Conservation (phyloP, 768 basidiomycete species). For the Coprinopsis sp. region DNA sequence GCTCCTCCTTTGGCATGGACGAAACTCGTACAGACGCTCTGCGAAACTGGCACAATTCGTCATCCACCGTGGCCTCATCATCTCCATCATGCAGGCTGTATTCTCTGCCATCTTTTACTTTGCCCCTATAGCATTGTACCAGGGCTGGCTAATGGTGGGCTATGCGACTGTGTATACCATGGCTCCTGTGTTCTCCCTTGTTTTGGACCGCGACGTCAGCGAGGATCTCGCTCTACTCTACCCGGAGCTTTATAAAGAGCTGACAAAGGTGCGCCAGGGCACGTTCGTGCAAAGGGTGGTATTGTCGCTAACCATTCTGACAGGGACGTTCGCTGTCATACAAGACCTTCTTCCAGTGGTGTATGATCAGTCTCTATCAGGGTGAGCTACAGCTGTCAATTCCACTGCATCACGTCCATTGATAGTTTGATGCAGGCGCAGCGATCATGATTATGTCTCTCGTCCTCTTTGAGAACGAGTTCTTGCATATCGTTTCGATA, state of each 20-base stretch:
- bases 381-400: conserved; percentile 39
- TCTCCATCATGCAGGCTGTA: conserved; percentile 96
- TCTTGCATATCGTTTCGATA: conserved; percentile 96
- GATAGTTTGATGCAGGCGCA: conserved; percentile 51
- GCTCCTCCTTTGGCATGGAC: conserved; percentile 96
- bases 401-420: neutral
- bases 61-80: conserved; percentile 95
- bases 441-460: conserved; percentile 99
- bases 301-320: conserved; percentile 6
- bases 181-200: conserved; percentile 97
- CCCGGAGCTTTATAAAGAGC: conserved; percentile 95
- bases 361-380: conserved; percentile 97
- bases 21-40: conserved; percentile 96
- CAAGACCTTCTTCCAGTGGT: conserved; percentile 98
- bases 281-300: neutral
- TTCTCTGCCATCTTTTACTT: conserved; percentile 92
- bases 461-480: conserved; percentile 94
- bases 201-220: conserved; percentile 92
- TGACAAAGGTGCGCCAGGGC: conserved; percentile 71
- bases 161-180: conserved; percentile 97
- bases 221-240: conserved; percentile 93
- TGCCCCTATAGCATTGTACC: conserved; percentile 95
- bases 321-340: conserved; percentile 92
- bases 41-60: conserved; percentile 98
- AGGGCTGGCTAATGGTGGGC: conserved; percentile 96